These are phyloP conservation scores for Rheum nobile DNA, from an alignment of 148 eudicot species.

Conservation along the genomic window DNA sequence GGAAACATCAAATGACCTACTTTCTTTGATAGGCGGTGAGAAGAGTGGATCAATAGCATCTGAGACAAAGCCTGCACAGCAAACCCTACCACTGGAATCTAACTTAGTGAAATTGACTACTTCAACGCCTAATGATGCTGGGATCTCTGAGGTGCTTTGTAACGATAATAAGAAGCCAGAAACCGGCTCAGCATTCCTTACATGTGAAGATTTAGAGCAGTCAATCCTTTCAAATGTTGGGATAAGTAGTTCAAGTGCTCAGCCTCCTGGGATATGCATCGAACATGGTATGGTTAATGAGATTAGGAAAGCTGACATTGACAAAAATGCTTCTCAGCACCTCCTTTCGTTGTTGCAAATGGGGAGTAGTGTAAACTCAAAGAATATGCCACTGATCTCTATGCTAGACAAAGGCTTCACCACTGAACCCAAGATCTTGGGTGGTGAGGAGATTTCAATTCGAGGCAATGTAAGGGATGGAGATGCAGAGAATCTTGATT, in stretches of 20 bases:
- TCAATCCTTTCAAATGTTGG: slow-evolving; percentile 60
- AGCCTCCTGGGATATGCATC: slow-evolving; percentile 16
- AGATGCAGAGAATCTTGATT: slow-evolving; percentile 18
- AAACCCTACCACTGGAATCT: slow-evolving; percentile 17
- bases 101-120: slow-evolving; percentile 12
- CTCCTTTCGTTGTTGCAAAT: slow-evolving; percentile 75
- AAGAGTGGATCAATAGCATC: slow-evolving; percentile 30
- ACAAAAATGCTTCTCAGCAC: slow-evolving; percentile 59
- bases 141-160: slow-evolving; percentile 21
- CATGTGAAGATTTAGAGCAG: slow-evolving; percentile 99
- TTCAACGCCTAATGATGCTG: slow-evolving; percentile 23
- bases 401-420: slow-evolving; percentile 20
- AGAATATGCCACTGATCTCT: slow-evolving; percentile 11
- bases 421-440: slow-evolving; percentile 12
- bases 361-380: slow-evolving; percentile 24
- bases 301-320: slow-evolving; percentile 25
- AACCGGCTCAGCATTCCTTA: slow-evolving; percentile 50
- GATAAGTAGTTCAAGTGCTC: slow-evolving; percentile 25
- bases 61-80: slow-evolving; percentile 15
- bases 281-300: slow-evolving; percentile 19
- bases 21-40: slow-evolving; percentile 67
- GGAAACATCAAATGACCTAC: slow-evolving; percentile 43
- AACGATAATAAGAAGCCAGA: slow-evolving; percentile 24
- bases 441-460: slow-evolving; percentile 13
- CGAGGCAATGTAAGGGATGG: slow-evolving; percentile 21